Evolutionary conservation across 2,329 filamentous ascomycete genomes (phyloP).

Genomic region (Trichoderma afroharzianum): DNA sequence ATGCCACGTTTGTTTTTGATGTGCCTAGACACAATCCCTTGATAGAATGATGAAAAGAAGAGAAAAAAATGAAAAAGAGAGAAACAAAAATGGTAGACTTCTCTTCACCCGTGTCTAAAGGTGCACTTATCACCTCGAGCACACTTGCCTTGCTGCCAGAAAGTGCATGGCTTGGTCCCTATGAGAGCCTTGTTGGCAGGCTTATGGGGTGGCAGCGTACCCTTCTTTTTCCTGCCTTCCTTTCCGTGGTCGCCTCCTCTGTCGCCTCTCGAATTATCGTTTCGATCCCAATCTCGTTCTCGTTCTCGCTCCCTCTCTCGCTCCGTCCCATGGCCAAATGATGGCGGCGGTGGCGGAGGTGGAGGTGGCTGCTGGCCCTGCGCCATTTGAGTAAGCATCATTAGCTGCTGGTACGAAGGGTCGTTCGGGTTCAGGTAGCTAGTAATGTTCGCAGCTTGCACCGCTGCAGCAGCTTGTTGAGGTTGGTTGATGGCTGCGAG

Average conservation of each 20-base stretch:
- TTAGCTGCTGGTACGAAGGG: constrained; percentile 38
- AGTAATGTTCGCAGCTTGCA: constrained; percentile 22
- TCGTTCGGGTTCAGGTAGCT: constrained; percentile 37
- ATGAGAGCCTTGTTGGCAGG: constrained; percentile 54
- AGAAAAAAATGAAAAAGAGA: background rate
- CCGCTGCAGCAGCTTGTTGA: constrained; percentile 22
- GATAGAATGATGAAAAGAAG: background rate
- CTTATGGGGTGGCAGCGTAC: constrained; percentile 40
- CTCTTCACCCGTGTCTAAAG: constrained; percentile 59
- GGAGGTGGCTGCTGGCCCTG: constrained; percentile 31
- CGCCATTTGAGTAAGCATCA: constrained; percentile 38
- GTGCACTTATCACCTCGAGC: constrained; percentile 71
- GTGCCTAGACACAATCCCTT: background rate
- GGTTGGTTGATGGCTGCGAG: constrained; percentile 41
- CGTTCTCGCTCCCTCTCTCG: constrained; percentile 25
- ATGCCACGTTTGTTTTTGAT: background rate
- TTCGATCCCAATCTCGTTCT: constrained; percentile 35
- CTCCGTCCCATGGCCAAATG: constrained; percentile 28
- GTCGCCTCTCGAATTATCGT: constrained; percentile 28
- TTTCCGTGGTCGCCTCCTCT: constrained; percentile 32
- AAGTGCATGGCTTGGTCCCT: constrained; percentile 66
- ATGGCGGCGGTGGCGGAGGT: constrained; percentile 22
- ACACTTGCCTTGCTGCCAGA: constrained; percentile 68
- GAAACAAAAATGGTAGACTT: background rate
- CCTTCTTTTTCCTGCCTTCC: constrained; percentile 40